phyloP scores from a whole-genome alignment of 805 yeast species.

The Candida manassasensis region DNA sequence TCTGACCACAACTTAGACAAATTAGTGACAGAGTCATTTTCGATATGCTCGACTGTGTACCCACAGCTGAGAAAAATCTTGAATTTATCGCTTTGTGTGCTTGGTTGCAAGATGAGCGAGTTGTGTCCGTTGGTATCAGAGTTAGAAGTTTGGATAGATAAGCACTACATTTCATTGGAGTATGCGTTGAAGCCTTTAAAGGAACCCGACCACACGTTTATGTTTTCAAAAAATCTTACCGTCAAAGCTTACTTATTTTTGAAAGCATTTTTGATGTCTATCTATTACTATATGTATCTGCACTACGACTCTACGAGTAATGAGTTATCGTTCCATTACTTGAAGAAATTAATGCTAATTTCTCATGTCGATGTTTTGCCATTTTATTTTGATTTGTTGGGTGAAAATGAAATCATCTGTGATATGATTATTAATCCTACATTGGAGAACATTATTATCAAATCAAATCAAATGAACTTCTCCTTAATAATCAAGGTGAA shows the following conservation, averaged over 20 bases:
- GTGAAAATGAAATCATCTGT: conserved; percentile 27
- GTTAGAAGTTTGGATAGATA: conserved; percentile 30
- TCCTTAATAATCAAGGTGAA: conserved; percentile 29
- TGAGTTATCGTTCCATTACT: conserved; percentile 32
- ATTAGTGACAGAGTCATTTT: conserved; percentile 30
- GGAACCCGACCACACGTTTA: conserved; percentile 7
- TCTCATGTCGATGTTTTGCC: conserved; percentile 31
- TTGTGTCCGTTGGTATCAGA: conserved; percentile 29
- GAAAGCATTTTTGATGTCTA: conserved; percentile 31
- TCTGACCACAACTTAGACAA: conserved; percentile 39
- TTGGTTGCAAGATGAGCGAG: conserved; percentile 31
- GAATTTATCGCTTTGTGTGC: conserved; percentile 35
- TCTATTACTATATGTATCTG: conserved; percentile 40
- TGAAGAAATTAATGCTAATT: conserved; percentile 28
- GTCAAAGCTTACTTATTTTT: conserved; percentile 25
- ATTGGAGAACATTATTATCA: conserved; percentile 27
- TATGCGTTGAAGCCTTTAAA: conserved; percentile 15
- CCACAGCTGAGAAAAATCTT: conserved; percentile 28
- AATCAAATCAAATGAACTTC: conserved; percentile 25
- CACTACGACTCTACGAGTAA: conserved; percentile 32
- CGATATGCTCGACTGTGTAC: conserved; percentile 25
- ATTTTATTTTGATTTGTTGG: conserved; percentile 31
- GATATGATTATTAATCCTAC: conserved; percentile 35
- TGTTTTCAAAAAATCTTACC: conserved; percentile 13
- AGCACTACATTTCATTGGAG: conserved; percentile 24